Base-by-base conservation (phyloP, 176 grass and related monocot genomes). In the Carex pumila region DNA sequence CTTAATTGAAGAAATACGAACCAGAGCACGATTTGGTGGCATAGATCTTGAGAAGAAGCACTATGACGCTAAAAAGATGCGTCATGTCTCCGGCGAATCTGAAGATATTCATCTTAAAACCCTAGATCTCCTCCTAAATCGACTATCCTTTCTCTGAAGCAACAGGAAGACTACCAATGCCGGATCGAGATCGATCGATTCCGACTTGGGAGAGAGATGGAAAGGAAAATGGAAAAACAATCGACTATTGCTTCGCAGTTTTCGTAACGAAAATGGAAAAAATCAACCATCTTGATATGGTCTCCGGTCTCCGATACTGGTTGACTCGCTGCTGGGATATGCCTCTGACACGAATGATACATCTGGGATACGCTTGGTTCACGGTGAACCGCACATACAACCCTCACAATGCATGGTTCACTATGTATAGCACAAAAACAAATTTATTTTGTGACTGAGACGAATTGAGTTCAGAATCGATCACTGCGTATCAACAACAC, bases 11-110 rank as follows among this genome's bases (percentile, higher is more conserved):
- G 25, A 4, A 60, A 9, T 47, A 71, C 59, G 62, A 85, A 97
- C 95, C 95, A 71, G 95, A 94, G 79, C 95, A 98, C 12, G 95
- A 94, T 71, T 98, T 98, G 84, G 91, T 98, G 82, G 95, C 90
- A 87, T 98, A 98, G 92, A 98, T 98, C 95, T 98, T 98, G 84
- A 98, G 95, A 64, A 98, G 90, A 77, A 98, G 95, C 86, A 98
- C 90, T 86, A 98, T 82, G 32, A 98, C 91, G 86, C 92, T 94
- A 82, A 98, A 91, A 60, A 98, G 92, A 85, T 98, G 95, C 84
- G 92, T 94, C 95, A 98, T 98, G 72, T 98, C 95, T 85, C 95
- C 95, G 8, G 90, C 84, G 81, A 98, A 91, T 21, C 95, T 80
- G 82, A 98, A 98, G 87, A 87, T 85, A 85, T 98, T 98, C 95